A percentile compares a stretch with the other conserved stretches of the same genome.
Evolutionary conservation across 2,329 filamentous ascomycete species (phyloP).

Genomic region (Diaporthe batatas): DNA sequence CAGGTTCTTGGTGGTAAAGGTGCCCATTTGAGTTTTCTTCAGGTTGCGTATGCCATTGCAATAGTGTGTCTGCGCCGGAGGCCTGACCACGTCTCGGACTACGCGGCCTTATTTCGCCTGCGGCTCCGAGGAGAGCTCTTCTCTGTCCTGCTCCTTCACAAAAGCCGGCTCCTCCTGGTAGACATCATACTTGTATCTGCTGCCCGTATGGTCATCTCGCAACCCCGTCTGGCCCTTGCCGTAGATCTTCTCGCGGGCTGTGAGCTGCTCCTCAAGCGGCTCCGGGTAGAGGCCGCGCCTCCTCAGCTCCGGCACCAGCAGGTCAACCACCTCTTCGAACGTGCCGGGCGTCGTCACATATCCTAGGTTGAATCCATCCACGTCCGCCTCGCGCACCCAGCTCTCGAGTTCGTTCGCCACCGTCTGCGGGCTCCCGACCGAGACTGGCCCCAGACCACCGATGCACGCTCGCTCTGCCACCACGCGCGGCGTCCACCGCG

Average conservation of each 20-base stretch:
- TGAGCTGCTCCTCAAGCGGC: slow-evolving; percentile 54
- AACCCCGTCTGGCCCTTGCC: slow-evolving; percentile 69
- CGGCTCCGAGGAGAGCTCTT: neutral
- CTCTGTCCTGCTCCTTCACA: slow-evolving; percentile 29
- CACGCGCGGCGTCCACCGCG: slow-evolving; percentile 59
- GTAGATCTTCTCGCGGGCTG: slow-evolving; percentile 72
- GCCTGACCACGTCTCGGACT: neutral
- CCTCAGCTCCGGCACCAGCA: slow-evolving; percentile 62
- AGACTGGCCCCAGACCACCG: slow-evolving; percentile 62
- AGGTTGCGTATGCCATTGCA: neutral
- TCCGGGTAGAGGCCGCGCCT: slow-evolving; percentile 55
- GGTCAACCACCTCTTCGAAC: slow-evolving; percentile 64
- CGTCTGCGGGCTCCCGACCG: slow-evolving; percentile 58
- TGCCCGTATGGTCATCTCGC: slow-evolving; percentile 70
- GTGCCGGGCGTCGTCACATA: slow-evolving; percentile 65
- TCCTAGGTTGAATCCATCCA: slow-evolving; percentile 54
- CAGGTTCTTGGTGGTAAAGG: neutral
- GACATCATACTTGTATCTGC: slow-evolving; percentile 71
- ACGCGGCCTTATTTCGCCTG: neutral
- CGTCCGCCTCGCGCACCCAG: slow-evolving; percentile 55
- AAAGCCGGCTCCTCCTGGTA: slow-evolving; percentile 67
- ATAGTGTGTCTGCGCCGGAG: neutral
- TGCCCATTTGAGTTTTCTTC: neutral
- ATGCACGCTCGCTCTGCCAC: slow-evolving; percentile 62
- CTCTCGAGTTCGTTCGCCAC: slow-evolving; percentile 62